phyloP scores from a whole-genome alignment of 768 basidiomycete species.

The Lyophyllum shimeji region DNA sequence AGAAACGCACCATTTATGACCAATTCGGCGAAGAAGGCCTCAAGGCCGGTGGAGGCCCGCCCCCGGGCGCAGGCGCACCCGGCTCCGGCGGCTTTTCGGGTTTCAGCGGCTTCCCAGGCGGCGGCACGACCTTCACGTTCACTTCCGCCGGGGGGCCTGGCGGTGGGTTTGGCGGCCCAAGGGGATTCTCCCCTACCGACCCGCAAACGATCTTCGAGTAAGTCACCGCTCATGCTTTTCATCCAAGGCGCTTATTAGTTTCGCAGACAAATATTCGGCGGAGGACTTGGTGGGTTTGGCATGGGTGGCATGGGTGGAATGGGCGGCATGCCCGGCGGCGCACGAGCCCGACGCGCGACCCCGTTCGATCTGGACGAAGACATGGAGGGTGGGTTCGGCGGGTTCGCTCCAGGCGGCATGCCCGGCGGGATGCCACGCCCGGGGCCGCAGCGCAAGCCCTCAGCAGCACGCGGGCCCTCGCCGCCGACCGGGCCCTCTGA shows the following conservation, averaged over 20 bases:
- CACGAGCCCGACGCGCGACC: constrained; percentile 15
- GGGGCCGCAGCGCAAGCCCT: constrained; percentile 14
- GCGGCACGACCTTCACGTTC: constrained; percentile 56
- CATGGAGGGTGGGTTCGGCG: constrained; percentile 37
- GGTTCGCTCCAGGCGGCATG: constrained; percentile 36
- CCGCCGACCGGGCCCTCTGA: constrained; percentile 46
- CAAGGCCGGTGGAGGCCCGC: constrained; percentile 64
- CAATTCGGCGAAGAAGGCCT: constrained; percentile 95
- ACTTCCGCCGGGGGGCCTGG: constrained; percentile 44
- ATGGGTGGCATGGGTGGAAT: constrained; percentile 36
- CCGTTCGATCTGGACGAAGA: constrained; percentile 49
- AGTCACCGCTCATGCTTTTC: constrained; percentile 28
- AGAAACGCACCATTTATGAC: constrained; percentile 86
- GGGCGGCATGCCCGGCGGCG: constrained; percentile 28
- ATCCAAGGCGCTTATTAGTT: background rate
- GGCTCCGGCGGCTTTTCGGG: constrained; percentile 29
- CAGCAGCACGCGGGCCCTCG: constrained; percentile 28
- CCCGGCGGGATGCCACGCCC: constrained; percentile 57
- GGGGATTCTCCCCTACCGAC: constrained; percentile 70
- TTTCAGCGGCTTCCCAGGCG: constrained; percentile 41
- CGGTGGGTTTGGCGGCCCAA: constrained; percentile 38
- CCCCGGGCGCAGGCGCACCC: constrained; percentile 49
- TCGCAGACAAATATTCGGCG: constrained; percentile 58
- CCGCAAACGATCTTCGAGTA: constrained; percentile 89
- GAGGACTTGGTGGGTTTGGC: constrained; percentile 25